Evolutionary conservation across 1,139 yeast genomes (phyloP), one percentile per base, ranked within the genome.

Genomic region (Geotrichum bryndzae): DNA sequence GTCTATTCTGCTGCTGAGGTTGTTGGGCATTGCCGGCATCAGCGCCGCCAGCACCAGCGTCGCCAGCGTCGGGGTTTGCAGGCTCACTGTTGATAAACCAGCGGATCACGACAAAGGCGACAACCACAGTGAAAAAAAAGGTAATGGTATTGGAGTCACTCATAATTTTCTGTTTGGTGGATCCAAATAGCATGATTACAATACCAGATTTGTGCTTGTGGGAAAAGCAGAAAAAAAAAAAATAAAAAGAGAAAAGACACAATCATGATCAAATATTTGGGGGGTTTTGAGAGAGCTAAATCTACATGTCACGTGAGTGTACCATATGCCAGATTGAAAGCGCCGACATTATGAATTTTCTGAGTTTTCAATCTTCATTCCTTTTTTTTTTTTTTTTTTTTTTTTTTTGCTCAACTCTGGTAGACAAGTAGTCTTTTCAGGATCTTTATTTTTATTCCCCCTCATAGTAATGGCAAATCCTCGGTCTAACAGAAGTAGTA

Each of bases 11-110:
- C 51, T 27, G 57, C 33, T 59, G 58, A 11, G 33, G 22, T 23
- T 33, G 45, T n/a, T 25, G 27, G 13, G 57, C 38, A 11, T 35
- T 3, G 35, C 46, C 60, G 6, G 33, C 52, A 13, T 53, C 61
- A 25, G 18, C 18, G 18, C 18, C 18, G 13, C 46, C 62, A 13
- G 50, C 18, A 18, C 18, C 58, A 8, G 31, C 57, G 11, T 50
- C 52, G 8, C 59, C 60, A 27, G 46, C 54, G 38, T 41, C 58
- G 25, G 57, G 29, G n/a, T 29, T 55, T 18, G 52, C 60, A 29
- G 61, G 81, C 53, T 83, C 83, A 1, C 86, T 84, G 45, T 83
- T 72, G 57, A 85, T 79, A 65, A 86, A 76, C 87, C 88, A 86
- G 70, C 87, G 78, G 59, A 86, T 74, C 66, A 85, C 80, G 45